A percentile compares a stretch with the other conserved stretches of the same genome.
These are phyloP conservation scores for Podila horticola DNA, from an alignment of 192 early-diverging fungal genomes.

Conservation along the genomic window DNA sequence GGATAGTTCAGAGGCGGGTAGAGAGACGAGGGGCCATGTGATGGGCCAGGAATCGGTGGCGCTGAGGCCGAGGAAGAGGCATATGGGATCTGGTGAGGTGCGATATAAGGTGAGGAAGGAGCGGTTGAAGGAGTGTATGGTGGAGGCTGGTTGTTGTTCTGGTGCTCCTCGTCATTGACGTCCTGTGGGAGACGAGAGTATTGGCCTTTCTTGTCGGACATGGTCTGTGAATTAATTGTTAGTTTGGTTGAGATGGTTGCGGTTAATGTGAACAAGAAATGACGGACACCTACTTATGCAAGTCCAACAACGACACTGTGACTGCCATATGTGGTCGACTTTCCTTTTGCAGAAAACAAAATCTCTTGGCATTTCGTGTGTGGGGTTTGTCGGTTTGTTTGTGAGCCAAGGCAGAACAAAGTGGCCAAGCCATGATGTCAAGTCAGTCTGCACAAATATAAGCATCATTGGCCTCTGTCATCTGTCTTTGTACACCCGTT, in stretches of 20 bases:
- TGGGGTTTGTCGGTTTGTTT: too few relatives aligned
- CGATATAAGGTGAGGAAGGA: slow-evolving; percentile 29
- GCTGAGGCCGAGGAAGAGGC: background rate
- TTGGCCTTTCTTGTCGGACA: slow-evolving; percentile 1
- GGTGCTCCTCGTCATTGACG: slow-evolving; percentile 12
- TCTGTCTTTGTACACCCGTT: too few relatives aligned
- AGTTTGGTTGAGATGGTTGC: background rate
- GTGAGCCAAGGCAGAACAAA: too few relatives aligned
- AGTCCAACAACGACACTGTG: too few relatives aligned
- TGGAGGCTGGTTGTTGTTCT: slow-evolving; percentile 23
- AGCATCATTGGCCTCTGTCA: too few relatives aligned
- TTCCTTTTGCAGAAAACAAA: too few relatives aligned
- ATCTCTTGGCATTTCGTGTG: too few relatives aligned
- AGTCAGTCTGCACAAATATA: too few relatives aligned
- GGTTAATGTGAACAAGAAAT: background rate
- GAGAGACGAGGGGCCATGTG: background rate
- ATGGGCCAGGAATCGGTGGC: slow-evolving; percentile 5
- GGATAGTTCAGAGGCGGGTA: slow-evolving; percentile 1
- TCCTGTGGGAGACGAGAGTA: background rate
- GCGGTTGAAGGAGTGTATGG: slow-evolving; percentile 47
- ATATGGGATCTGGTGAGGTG: slow-evolving; percentile 7
- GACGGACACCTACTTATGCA: too few relatives aligned
- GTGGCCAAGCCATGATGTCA: too few relatives aligned
- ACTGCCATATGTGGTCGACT: too few relatives aligned
- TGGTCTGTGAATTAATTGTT: background rate